Conservation (phyloP, 371 early-diverging fungal genomes). For the Dichotomocladium elegans region DNA sequence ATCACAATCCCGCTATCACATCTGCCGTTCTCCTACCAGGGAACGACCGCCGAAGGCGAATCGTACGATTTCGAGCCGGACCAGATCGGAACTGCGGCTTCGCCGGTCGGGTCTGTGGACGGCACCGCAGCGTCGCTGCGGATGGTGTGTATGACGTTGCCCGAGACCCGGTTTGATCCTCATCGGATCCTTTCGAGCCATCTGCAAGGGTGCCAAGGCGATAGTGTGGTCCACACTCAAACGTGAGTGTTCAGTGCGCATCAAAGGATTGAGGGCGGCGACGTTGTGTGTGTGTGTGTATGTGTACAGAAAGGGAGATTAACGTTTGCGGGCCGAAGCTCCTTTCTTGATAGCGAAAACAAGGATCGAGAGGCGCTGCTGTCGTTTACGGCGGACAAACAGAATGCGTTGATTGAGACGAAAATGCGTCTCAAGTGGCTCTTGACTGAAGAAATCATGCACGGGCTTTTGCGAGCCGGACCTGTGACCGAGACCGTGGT, state of each 20-base stretch:
- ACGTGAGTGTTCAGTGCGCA: no score
- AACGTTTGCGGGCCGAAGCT: no score
- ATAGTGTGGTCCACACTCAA: slow-evolving; percentile 21
- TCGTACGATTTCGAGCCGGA: slow-evolving; percentile 56
- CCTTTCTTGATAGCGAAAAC: slow-evolving; percentile 27
- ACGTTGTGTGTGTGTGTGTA: no score
- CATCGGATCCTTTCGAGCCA: slow-evolving; percentile 22
- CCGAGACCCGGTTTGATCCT: slow-evolving; percentile 42
- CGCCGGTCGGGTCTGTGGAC: slow-evolving; percentile 69
- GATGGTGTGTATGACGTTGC: slow-evolving; percentile 62
- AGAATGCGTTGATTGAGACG: slow-evolving; percentile 58
- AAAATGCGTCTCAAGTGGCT: slow-evolving; percentile 59
- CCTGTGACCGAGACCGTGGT: slow-evolving; percentile 54
- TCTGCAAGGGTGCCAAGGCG: slow-evolving; percentile 25
- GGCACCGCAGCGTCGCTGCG: slow-evolving; percentile 67
- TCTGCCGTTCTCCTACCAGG: slow-evolving; percentile 57
- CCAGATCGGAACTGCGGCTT: slow-evolving; percentile 57
- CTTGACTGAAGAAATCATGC: slow-evolving; percentile 76
- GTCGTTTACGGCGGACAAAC: slow-evolving; percentile 48
- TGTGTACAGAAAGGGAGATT: no score
- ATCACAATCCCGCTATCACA: slow-evolving; percentile 52
- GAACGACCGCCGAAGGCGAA: slow-evolving; percentile 26
- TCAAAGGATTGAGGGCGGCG: no score
- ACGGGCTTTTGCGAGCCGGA: slow-evolving; percentile 58
- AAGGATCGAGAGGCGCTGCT: slow-evolving; percentile 34